Base-by-base conservation (phyloP, 768 basidiomycete species). In the Auricularia auricula-judae region DNA sequence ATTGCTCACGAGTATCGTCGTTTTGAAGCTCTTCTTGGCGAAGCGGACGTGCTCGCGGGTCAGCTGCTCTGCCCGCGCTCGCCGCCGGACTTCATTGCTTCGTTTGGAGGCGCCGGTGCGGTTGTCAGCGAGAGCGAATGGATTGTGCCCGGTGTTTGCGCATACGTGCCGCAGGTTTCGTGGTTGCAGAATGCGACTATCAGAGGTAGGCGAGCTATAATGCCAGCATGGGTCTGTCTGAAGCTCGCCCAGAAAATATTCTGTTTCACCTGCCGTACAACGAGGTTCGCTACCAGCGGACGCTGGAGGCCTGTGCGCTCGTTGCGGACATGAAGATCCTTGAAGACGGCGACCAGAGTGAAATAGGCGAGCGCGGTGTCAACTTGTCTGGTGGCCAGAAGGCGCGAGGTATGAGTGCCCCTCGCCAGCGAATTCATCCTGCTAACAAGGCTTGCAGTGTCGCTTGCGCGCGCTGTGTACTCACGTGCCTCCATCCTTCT, bases 401-500 rank as follows among this genome's bases (percentile, higher is more conserved):
- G 64, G 81, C 80, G 4, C 71, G 83, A 70, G 76, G 72, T 73
- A 54, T 33, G 71, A 65, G 33, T 36, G 3, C 35, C 47, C 16
- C 8, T 33, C 11, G 18, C 4, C 35, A 62, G 7, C 43, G 21
- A 14, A n/a, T 14, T 63, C 1, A 2, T 23, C 3, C 29, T 16
- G 62, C 66, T n/a, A 68, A 63, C n/a, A 39, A 23, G 51, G 64
- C 29, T 58, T 10, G 21, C 62, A 86, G 86, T 90, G 21, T 86
- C 85, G 0, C 76, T 90, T 21, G 88, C 92, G 34, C 86, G 94
- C 51, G 93, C 93, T 7, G 86, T 97, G 29, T 95, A 97, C 74
- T 93, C 91, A 65, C 82, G 93, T 4, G 92, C 93, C 2, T 89
- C 88, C 0, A 76, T 88, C 21, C 76, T 98, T 2, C 76, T 96